Percentiles rank a stretch among this genome's conserved stretches.
Conservation (phyloP, 1,284 basidiomycete genomes). For the Apiotrichum laibachii region DNA sequence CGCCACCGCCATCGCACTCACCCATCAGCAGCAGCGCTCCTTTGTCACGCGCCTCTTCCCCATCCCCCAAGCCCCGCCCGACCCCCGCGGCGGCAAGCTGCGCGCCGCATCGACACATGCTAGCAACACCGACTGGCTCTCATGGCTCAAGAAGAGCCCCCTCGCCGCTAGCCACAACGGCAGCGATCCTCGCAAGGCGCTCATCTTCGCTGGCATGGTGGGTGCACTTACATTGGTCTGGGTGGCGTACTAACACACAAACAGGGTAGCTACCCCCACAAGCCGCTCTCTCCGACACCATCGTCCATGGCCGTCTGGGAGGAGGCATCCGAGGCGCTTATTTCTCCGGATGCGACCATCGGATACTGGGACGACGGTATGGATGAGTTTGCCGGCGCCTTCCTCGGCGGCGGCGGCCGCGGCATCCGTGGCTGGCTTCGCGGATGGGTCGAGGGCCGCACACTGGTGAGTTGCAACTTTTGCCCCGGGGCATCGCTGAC, state of each 20-base stretch:
- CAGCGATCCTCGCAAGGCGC: constrained; percentile 26
- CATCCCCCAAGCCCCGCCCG: constrained; percentile 20
- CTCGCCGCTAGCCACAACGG: constrained; percentile 14
- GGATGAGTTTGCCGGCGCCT: constrained; percentile 40
- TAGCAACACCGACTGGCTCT: constrained; percentile 39
- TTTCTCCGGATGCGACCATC: constrained; percentile 43
- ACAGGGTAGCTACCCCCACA: constrained; percentile 51
- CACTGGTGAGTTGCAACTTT: constrained; percentile 29
- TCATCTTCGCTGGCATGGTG: constrained; percentile 49
- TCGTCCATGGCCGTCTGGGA: constrained; percentile 47
- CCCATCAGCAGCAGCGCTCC: constrained; percentile 2
- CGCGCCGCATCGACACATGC: constrained; percentile 34
- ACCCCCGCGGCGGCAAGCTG: constrained; percentile 21
- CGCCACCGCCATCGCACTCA: neutral
- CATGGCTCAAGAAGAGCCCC: constrained; percentile 34
- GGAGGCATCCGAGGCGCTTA: constrained; percentile 45
- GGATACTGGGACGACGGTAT: constrained; percentile 43
- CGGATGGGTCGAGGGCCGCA: constrained; percentile 48
- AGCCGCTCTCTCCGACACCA: constrained; percentile 43
- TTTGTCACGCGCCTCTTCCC: constrained; percentile 23
- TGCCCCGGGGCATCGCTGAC: constrained; percentile 11
- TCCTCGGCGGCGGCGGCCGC: constrained; percentile 26
- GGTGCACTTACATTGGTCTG: constrained; percentile 15
- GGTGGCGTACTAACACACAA: constrained; percentile 5
- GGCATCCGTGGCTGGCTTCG: constrained; percentile 44